Conservation (phyloP, 257 asterid genomes). For the Jasminum sambac region DNA sequence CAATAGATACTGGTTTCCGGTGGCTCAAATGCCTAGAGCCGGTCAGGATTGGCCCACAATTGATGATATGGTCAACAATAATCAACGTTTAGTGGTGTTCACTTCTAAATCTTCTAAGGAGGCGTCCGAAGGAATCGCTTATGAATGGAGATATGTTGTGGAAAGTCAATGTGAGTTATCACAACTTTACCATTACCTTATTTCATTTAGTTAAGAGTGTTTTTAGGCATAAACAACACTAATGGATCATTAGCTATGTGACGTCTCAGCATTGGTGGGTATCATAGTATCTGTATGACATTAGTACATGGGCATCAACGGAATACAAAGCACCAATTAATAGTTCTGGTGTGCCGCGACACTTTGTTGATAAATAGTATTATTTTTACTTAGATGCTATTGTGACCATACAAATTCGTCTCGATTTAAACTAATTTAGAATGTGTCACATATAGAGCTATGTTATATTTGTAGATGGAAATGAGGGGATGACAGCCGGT, state of each 20-base stretch:
- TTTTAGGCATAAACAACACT: too few species aligned
- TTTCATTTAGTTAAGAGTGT: not conserved
- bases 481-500: constrained; percentile 60
- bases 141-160: constrained; percentile 81
- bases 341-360: too few species aligned
- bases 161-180: constrained; percentile 77
- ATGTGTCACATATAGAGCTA: not conserved
- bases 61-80: constrained; percentile 69
- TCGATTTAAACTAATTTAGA: not conserved
- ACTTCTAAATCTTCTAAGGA: constrained; percentile 68
- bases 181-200: not conserved
- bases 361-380: too few species aligned
- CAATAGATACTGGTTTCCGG: constrained; percentile 64
- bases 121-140: constrained; percentile 72
- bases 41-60: constrained; percentile 90
- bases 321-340: too few species aligned
- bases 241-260: too few species aligned
- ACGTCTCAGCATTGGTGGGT: too few species aligned
- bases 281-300: too few species aligned
- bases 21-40: constrained; percentile 65
- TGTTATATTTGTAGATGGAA: constrained; percentile 63
- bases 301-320: too few species aligned
- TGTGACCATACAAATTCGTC: not conserved
- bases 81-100: constrained; percentile 77
- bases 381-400: too few species aligned